Evolutionary conservation across 352 stramenopile species (phyloP).

Genomic region (Phytophthora pini): DNA sequence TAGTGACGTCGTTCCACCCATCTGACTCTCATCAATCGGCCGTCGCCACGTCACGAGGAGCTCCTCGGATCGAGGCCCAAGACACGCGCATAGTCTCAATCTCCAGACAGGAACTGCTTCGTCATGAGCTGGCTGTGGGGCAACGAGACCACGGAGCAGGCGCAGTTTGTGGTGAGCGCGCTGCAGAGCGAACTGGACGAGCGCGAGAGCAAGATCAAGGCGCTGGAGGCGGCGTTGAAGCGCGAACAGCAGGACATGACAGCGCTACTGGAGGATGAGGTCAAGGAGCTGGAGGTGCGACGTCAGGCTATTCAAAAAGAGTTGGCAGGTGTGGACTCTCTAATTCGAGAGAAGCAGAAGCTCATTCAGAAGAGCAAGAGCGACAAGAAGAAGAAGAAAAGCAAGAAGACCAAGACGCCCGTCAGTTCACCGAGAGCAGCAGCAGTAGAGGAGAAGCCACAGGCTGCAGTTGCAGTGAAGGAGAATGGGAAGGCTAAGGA

Average conservation of each 20-base stretch:
- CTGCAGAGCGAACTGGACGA: conserved; percentile 84
- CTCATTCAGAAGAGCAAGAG: conserved; percentile 61
- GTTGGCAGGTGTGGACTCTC: conserved; percentile 51
- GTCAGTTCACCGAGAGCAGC: conserved; percentile 19
- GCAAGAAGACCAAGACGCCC: conserved; percentile 30
- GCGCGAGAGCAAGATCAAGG: conserved; percentile 82
- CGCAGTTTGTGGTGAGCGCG: conserved; percentile 84
- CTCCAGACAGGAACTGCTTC: no score
- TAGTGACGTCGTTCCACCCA: conserved; percentile 16
- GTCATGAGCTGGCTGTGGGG: conserved; percentile 85
- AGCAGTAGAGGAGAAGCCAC: conserved; percentile 22
- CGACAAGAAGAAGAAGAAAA: conserved; percentile 57
- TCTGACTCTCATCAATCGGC: conserved; percentile 27
- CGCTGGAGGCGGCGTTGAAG: conserved; percentile 73
- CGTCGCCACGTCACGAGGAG: conserved; percentile 28
- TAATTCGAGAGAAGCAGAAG: conserved; percentile 73
- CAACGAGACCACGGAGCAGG: conserved; percentile 87
- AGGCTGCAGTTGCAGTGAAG: conserved; percentile 1
- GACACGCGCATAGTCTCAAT: conserved; percentile 1
- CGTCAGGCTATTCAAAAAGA: conserved; percentile 47
- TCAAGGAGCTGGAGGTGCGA: conserved; percentile 70
- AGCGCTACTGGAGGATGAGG: conserved; percentile 62
- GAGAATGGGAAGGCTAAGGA: conserved; percentile 13
- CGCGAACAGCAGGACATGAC: conserved; percentile 81
- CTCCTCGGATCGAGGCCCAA: conserved; percentile 4